Percentiles rank a stretch among this genome's conserved stretches.
phyloP scores from a whole-genome alignment of 148 eudicot species.

The Dysphania ambrosioides region DNA sequence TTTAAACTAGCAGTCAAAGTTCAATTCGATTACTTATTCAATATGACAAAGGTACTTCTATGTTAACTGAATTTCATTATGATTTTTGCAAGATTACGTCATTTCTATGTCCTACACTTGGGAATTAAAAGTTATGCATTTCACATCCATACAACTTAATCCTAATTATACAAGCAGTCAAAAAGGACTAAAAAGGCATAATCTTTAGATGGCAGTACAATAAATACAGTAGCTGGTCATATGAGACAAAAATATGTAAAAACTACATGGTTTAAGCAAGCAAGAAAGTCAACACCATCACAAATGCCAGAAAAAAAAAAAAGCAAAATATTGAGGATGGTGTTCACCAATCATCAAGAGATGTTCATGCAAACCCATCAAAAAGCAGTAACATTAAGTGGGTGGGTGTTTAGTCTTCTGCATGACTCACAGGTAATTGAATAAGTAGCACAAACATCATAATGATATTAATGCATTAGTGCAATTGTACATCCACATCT shows the following conservation, averaged over 20 bases:
- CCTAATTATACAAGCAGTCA: neutral
- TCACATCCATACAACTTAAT: no score
- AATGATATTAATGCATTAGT: neutral
- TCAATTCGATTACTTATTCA: neutral
- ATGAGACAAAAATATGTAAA: neutral
- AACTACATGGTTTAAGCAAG: neutral
- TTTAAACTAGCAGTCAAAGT: no score
- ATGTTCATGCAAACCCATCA: no score
- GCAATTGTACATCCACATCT: neutral
- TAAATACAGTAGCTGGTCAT: neutral
- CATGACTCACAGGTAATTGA: neutral
- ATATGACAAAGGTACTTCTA: neutral
- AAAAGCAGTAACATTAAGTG: no score
- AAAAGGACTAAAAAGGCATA: neutral
- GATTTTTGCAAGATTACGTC: neutral
- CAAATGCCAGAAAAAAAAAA: no score
- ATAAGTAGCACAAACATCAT: neutral
- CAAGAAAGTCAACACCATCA: neutral
- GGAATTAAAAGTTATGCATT: neutral
- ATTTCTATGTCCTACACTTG: no score
- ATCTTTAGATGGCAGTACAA: neutral
- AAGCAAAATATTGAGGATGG: no score
- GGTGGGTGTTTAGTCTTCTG: neutral
- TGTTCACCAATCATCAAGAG: no score
- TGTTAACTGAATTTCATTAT: neutral